Base-by-base conservation (phyloP, 1,284 basidiomycete species). In the Ganoderma meredithae region DNA sequence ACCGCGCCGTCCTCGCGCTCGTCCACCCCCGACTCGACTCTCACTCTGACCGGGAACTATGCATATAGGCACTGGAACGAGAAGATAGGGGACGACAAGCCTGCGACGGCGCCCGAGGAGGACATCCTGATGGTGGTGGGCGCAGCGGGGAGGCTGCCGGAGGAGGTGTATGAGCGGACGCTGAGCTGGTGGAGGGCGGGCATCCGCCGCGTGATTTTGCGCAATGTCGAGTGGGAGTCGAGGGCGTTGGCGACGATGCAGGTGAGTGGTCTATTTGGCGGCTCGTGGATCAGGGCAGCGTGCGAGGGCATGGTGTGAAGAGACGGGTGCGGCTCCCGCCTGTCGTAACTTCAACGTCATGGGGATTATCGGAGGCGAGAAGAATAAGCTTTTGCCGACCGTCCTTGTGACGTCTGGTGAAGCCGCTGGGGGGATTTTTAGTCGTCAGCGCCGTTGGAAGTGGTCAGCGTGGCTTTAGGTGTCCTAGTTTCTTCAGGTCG, bases 191-290 rank as follows among this genome's bases (percentile, higher is more conserved):
- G 94, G 94, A 83, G 94, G 72, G 88, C 90, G 36, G 82, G 79
- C 0, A 78, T 95, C 40, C 86, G 95, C 31, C 79, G 85, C 43
- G 76, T 74, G 61, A 80, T 96, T n/a, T 84, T 95, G 36, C 78
- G 77, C 63, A 81, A 81, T 49, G 85, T 97, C 27, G 80, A 85
- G 52, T 77, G 79, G 71, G 95, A 97, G 82, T 93, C 90, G 41
- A 77, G 81, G 65, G 77, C 89, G 63, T 84, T 97, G 67, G 91
- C 89, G 1, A 81, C 78, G 36, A 87, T 95, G 83, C 96, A 97
- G 88, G 90, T 88, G 64, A 62, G 84, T 76, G 33, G 33, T 3
- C 39, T 3, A 27, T 52, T 27, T 6, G 3, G 12, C 15, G 3
- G 13, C 8, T n/a, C 4, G 15, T 31, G 6, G 22, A 17, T 9